phyloP scores from a whole-genome alignment of 2,329 filamentous ascomycete genomes.

The Sporothrix pseudoabietina region DNA sequence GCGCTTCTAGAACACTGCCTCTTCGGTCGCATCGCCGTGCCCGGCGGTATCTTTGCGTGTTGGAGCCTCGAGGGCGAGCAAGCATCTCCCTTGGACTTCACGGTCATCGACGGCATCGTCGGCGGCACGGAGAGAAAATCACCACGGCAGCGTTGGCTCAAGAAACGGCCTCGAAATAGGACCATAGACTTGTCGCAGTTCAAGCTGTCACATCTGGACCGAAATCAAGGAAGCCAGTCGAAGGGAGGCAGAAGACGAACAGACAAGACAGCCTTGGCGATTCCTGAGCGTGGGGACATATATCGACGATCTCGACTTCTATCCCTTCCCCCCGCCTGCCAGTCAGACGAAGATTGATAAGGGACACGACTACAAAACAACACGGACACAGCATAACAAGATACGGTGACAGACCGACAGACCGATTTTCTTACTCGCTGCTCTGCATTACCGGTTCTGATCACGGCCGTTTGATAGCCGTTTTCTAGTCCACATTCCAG shows the following conservation, averaged over 20 bases:
- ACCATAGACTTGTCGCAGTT: neutral
- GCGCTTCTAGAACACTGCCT: neutral
- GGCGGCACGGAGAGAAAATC: neutral
- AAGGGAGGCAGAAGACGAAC: neutral
- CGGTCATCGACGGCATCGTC: neutral
- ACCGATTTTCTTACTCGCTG: conserved; percentile 3
- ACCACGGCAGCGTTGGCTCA: neutral
- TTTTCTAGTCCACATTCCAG: neutral
- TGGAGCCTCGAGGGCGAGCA: neutral
- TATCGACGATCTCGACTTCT: neutral
- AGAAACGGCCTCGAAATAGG: neutral
- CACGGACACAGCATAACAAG: neutral
- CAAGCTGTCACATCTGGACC: neutral
- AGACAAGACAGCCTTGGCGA: neutral
- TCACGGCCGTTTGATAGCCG: neutral
- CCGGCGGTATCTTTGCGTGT: neutral
- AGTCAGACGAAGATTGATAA: neutral
- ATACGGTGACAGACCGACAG: conserved; percentile 12
- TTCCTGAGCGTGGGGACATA: neutral
- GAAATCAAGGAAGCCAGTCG: neutral
- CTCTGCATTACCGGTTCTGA: neutral
- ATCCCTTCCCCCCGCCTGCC: neutral
- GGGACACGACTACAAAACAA: neutral
- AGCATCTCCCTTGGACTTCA: conserved; percentile 19
- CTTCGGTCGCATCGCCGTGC: neutral